Evolutionary conservation across 2,329 filamentous ascomycete genomes (phyloP), one percentile per base, ranked within the genome.

Genomic region (Stagonosporopsis vannaccii): DNA sequence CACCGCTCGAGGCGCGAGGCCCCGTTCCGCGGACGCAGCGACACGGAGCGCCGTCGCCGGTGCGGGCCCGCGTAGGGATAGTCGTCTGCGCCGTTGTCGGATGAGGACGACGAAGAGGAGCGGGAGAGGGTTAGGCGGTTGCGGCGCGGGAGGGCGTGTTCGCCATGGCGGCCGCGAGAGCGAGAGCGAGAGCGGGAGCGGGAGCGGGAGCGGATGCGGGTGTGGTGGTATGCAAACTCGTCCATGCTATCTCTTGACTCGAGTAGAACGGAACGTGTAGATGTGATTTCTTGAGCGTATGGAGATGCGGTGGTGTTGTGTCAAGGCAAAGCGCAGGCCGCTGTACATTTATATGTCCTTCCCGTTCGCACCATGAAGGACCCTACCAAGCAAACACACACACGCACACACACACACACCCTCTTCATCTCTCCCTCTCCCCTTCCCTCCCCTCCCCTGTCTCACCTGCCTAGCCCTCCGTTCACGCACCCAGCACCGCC

Each of bases 11-110:
- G 53, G 28, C 50, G 53, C 28, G 25, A 35, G 43, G 72, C 68
- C 30, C 66, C 62, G 43, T 62, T 37, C 50, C 66, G 70, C 36
- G 69, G 56, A 36, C 67, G 67, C 11, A 72, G 60, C 12, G 37
- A 15, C 6, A 6, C 9, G 45, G 70, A 63, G 37, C 66, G 68
- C 7, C 66, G 71, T 11, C 59, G 53, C 9, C 56, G 60, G 50
- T 62, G 60, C 26, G 56, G 50, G 30, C 58, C 49, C 1, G 66
- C 58, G 53, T 69, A 65, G 43, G 69, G 68, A 37, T 70, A 72
- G 56, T 73, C 71, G 59, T 74, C 71, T 55, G 72, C 66, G 53
- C 71, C 70, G 40, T 63, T 60, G 23, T 71, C 65, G 28, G 66
- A 63, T 43, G 69, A 60, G 35, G 65, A 60, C 23, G 67, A 67